Evolutionary conservation across 2,329 filamentous ascomycete genomes (phyloP), one percentile per base, ranked within the genome.

Genomic region (Polytolypa hystricis): DNA sequence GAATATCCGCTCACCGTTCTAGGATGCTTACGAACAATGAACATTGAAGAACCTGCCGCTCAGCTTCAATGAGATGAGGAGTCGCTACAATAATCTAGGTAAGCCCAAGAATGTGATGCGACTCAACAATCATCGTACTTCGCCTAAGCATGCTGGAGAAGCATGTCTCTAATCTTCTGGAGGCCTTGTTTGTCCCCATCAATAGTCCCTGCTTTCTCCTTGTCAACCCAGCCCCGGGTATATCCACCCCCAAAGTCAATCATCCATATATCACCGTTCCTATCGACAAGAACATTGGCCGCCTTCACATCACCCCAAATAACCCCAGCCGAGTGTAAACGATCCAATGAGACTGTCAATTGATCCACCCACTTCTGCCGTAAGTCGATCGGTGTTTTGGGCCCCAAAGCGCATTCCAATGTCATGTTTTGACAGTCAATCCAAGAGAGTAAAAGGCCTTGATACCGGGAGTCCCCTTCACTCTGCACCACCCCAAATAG

Each of bases 361-460:
- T 37, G 26, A 12, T 37, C 35, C 5, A 17, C 11, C 35, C 35
- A 37, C 12, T 26, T 37, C 18, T 25, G 21, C 21, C 21, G 21
- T 25, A 25, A 25, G 21, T 25, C 21, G 21, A 25, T 37, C 11
- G 20, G 21, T 3, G 14, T 37, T 20, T 15, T 20, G 6, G 14
- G n/a, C 10, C 14, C 18, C 26, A 23, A 10, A 15, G 29, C 33
- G 20, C 37, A 39, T 25, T 31, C 17, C 2, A 36, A 27, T 14
- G 33, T 36, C 10, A 10, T 8, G 27, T 28, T 3, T 10, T 15
- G 11, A 21, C 33, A 32, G 16, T 40, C 38, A 30, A 40, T n/a
- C 8, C 20, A 36, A 27, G 38, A 40, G 11, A 40, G 30, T 5
- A 40, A 25, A 21, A 40, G n/a, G 10, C 33, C 38, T 10, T 36